Percentiles rank a stretch among this genome's conserved stretches.
phyloP scores from a whole-genome alignment of 768 basidiomycete species.

The Termitomyces eurrhizus region DNA sequence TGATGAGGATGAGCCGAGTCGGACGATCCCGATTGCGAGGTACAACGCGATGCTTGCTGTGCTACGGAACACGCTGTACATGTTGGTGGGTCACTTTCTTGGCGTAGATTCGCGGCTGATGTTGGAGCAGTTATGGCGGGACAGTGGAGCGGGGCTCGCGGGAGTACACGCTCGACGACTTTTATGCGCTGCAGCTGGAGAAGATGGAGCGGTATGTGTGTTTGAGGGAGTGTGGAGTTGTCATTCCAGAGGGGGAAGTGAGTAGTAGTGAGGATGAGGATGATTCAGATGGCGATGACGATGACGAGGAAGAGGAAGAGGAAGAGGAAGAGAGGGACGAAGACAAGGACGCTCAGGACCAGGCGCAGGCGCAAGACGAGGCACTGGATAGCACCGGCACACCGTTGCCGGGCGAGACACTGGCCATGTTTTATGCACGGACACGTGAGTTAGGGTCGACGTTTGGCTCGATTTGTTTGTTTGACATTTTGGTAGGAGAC shows the following conservation, averaged over 20 bases:
- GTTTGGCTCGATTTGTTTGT: too few relatives aligned
- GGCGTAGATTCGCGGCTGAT: too few relatives aligned
- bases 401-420: neutral
- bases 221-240: neutral
- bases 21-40: neutral
- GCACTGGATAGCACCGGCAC: neutral
- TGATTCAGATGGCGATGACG: constrained; percentile 28
- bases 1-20: neutral
- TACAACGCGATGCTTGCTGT: neutral
- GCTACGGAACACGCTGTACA: neutral
- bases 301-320: constrained; percentile 33
- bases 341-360: neutral
- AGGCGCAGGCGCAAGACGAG: neutral
- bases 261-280: neutral
- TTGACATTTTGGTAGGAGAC: neutral
- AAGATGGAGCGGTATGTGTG: constrained; percentile 15
- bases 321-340: neutral
- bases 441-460: neutral
- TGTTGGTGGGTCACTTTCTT: neutral
- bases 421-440: neutral
- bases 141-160: neutral
- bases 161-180: neutral
- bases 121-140: neutral
- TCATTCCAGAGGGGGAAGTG: neutral
- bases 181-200: neutral